These are phyloP conservation scores for Ophiostoma novo-ulmi DNA, from an alignment of 2,329 filamentous ascomycete genomes.

Conservation along the genomic window DNA sequence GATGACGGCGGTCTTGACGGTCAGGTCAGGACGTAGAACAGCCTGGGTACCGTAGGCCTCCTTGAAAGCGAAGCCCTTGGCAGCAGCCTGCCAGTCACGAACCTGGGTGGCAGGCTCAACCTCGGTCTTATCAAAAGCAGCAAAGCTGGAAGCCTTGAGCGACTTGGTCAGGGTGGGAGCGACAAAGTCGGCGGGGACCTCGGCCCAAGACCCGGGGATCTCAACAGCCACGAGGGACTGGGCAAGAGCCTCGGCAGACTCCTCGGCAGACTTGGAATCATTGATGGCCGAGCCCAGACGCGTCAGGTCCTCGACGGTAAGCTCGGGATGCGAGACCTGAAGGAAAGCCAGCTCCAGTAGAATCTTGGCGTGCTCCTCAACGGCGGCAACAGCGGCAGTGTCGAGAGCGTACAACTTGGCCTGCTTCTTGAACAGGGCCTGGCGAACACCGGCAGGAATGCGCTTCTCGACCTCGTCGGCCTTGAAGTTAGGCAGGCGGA, in stretches of 20 bases:
- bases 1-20: constrained; percentile 79
- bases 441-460: constrained; percentile 64
- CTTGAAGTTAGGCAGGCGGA: constrained; percentile 75
- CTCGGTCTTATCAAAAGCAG: constrained; percentile 70
- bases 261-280: constrained; percentile 43
- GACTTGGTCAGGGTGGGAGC: constrained; percentile 53
- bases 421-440: constrained; percentile 63
- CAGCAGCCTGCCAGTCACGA: constrained; percentile 74
- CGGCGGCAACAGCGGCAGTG: constrained; percentile 59
- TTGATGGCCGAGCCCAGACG: constrained; percentile 59
- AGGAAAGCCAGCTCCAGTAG: constrained; percentile 80
- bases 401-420: constrained; percentile 73
- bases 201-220: constrained; percentile 74
- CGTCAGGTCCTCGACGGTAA: constrained; percentile 56
- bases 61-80: constrained; percentile 87
- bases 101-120: constrained; percentile 60
- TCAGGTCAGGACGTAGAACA: constrained; percentile 75
- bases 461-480: constrained; percentile 87
- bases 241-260: constrained; percentile 59
- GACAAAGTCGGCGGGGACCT: constrained; percentile 55
- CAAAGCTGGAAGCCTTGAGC: constrained; percentile 76
- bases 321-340: constrained; percentile 64
- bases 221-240: constrained; percentile 68
- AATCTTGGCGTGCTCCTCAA: constrained; percentile 60
- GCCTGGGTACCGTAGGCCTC: constrained; percentile 77